Conservation (phyloP, 2,329 filamentous ascomycete genomes). For the Epichloe typhina region DNA sequence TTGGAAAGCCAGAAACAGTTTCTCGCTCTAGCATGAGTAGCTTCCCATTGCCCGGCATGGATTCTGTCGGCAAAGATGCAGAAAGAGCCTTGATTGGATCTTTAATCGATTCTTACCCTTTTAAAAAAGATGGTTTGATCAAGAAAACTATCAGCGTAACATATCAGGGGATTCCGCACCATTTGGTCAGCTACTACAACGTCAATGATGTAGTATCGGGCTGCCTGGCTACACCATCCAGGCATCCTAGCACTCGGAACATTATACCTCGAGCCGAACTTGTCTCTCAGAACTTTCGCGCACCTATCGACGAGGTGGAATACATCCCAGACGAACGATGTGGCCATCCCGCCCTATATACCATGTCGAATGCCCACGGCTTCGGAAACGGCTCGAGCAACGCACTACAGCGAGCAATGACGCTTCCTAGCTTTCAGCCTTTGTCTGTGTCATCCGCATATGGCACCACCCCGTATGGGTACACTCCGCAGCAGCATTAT, state of each 20-base stretch:
- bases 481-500: constrained; percentile 3
- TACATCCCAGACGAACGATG: constrained; percentile 8
- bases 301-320: constrained; percentile 49
- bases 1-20: constrained; percentile 20
- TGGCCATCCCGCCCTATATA: constrained; percentile 4
- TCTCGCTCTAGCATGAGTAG: constrained; percentile 12
- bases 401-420: constrained; percentile 15
- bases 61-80: constrained; percentile 13
- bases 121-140: constrained; percentile 68
- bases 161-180: constrained; percentile 62
- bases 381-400: constrained; percentile 6
- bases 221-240: constrained; percentile 43
- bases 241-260: constrained; percentile 24
- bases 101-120: constrained; percentile 77
- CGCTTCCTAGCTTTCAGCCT: constrained; percentile 11
- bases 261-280: constrained; percentile 45
- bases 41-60: constrained; percentile 4
- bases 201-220: constrained; percentile 61
- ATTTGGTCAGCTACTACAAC: constrained; percentile 81
- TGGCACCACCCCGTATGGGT: constrained; percentile 6
- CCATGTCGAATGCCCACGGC: constrained; percentile 7
- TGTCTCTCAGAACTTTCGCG: constrained; percentile 52
- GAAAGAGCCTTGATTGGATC: constrained; percentile 55
- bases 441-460: background rate
- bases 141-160: constrained; percentile 88